Evolutionary conservation across 2,329 filamentous ascomycete genomes (phyloP).

Genomic region (Monilinia vaccinii-corymbosi): DNA sequence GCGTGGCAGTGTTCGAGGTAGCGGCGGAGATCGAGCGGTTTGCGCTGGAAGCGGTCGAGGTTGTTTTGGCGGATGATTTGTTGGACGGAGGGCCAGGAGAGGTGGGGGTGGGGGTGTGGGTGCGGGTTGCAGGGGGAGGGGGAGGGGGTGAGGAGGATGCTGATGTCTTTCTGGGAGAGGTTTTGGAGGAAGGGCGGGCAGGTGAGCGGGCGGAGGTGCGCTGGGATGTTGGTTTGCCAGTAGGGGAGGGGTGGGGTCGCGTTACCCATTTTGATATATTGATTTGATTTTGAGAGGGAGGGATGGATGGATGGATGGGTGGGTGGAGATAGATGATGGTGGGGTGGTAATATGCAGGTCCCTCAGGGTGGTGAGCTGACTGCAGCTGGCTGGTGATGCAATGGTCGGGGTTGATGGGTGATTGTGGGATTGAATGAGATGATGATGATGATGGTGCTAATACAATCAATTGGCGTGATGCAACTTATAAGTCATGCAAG

Average conservation of each 20-base stretch:
- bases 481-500: too few relatives aligned
- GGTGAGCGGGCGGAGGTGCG: constrained; percentile 47
- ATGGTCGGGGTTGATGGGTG: too few relatives aligned
- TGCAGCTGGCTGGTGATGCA: too few relatives aligned
- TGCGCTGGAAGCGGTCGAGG: constrained; percentile 67
- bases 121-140: too few relatives aligned
- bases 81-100: constrained; percentile 61
- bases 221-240: constrained; percentile 78
- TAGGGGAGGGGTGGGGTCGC: constrained; percentile 41
- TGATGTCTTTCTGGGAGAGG: constrained; percentile 56
- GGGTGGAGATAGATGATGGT: background rate
- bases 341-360: too few relatives aligned
- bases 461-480: too few relatives aligned
- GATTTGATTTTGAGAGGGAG: too few relatives aligned
- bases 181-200: constrained; percentile 65
- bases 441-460: too few relatives aligned
- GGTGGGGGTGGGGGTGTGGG: constrained; percentile 50
- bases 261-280: constrained; percentile 26
- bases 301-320: too few relatives aligned
- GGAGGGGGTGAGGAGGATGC: constrained; percentile 64
- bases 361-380: too few relatives aligned
- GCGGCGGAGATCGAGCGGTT: constrained; percentile 66
- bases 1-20: constrained; percentile 64
- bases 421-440: too few relatives aligned
- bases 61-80: constrained; percentile 53